Conservation (phyloP, 345 rosid species). For the Iberis pinnata region DNA sequence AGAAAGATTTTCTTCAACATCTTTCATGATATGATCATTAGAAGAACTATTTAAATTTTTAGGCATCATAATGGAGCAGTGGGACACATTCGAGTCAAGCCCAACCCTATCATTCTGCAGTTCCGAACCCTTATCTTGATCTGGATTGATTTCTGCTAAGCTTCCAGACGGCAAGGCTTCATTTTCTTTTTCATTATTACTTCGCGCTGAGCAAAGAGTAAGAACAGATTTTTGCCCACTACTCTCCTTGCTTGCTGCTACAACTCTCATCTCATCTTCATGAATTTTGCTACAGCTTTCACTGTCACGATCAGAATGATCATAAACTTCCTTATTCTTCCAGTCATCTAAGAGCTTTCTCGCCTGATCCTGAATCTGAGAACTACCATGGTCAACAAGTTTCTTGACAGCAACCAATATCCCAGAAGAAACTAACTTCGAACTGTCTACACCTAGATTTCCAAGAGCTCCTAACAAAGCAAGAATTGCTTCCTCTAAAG, state of each 20-base stretch:
- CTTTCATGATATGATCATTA: conserved; percentile 30
- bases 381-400: conserved; percentile 60
- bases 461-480: conserved; percentile 63
- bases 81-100: conserved; percentile 17
- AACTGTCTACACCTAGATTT: conserved; percentile 59
- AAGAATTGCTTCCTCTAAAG: conserved; percentile 64
- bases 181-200: conserved; percentile 34
- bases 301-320: conserved; percentile 25
- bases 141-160: conserved; percentile 35
- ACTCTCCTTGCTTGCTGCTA: conserved; percentile 28
- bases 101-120: conserved; percentile 31
- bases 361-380: conserved; percentile 62
- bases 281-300: conserved; percentile 24
- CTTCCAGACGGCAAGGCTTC: conserved; percentile 30
- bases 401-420: conserved; percentile 55
- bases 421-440: conserved; percentile 64
- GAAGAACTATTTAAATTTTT: conserved; percentile 29
- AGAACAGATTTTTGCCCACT: conserved; percentile 33
- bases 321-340: conserved; percentile 38
- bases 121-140: conserved; percentile 33
- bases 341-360: conserved; percentile 52
- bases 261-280: conserved; percentile 27
- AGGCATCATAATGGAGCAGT: conserved; percentile 29
- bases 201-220: conserved; percentile 33
- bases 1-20: conserved; percentile 37